Evolutionary conservation across 768 basidiomycete genomes (phyloP), one percentile per base, ranked within the genome.

Genomic region (Hypsizygus marmoreus): DNA sequence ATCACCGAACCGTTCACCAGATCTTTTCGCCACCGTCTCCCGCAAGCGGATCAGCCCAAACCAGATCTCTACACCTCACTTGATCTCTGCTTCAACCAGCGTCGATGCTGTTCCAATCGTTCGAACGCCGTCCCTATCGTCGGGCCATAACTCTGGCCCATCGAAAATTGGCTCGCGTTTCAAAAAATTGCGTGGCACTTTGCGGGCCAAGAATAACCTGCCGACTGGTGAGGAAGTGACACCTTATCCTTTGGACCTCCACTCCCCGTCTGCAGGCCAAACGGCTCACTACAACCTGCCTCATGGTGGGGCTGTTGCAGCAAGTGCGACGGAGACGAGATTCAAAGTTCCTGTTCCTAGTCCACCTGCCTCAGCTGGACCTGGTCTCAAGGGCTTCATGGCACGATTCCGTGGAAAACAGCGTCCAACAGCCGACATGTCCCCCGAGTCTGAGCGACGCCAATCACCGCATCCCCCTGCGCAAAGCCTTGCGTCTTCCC

Each of bases 381-480:
- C 89, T 25, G 84, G 88, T 16, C 58, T 91, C 19, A 88, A 81
- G 63, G 84, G 88, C 11, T 84, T 92, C 64, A 90, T 92, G 79
- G 80, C 88, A 22, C 81, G 86, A 23, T 88, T 91, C 61, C 77
- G 87, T 28, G 65, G 68, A 25, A 77, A 75, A 50, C 76, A 74
- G 49, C 72, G 71, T 43, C 61, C 72, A 17, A 56, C 66, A 35
- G 58, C 61, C 9, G 74, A 73, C 50, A 49, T 60, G 19, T 56
- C 66, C 1, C 45, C 59, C 28, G 56, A 64, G 12, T 51, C 61
- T 26, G 68, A 68, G 28, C 55, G 49, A n/a, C 56, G 54, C 10
- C 35, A 47, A 12, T 56, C 63, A 8, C 66, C 71, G 5, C 65
- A 67, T n/a, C 58, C 64, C 20, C 57, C 53, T 6, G 50, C 59